A percentile compares a stretch with the other conserved stretches of the same genome.
Evolutionary conservation across 2,329 filamentous ascomycete species (phyloP).

Genomic region (Stagonosporopsis vannaccii): DNA sequence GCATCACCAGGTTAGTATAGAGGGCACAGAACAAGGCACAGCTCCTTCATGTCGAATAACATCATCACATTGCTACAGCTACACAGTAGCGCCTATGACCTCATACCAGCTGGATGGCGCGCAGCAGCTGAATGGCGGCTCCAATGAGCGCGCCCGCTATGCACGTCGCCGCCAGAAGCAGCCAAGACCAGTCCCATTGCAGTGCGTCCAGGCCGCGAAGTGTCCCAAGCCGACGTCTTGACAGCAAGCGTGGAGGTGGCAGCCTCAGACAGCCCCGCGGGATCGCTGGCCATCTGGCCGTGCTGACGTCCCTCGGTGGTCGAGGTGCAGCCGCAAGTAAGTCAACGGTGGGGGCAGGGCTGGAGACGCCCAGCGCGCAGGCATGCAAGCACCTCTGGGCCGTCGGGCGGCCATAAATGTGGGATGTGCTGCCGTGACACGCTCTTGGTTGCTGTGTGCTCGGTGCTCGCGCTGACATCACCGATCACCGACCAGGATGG

Average conservation of each 20-base stretch:
- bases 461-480: slow-evolving; percentile 7
- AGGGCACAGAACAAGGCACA: slow-evolving; percentile 31
- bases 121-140: slow-evolving; percentile 27
- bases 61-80: slow-evolving; percentile 26
- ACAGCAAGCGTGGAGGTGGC: slow-evolving; percentile 1
- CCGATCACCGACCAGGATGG: slow-evolving; percentile 13
- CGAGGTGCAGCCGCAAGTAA: background rate
- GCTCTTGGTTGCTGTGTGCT: background rate
- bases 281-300: slow-evolving; percentile 2
- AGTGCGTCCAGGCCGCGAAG: slow-evolving; percentile 3
- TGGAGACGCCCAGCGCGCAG: background rate
- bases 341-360: background rate
- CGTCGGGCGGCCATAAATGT: background rate
- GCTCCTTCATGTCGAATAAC: slow-evolving; percentile 21
- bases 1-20: slow-evolving; percentile 6
- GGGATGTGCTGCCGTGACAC: background rate
- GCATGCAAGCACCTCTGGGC: background rate
- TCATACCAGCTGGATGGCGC: slow-evolving; percentile 8
- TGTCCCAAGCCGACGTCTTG: slow-evolving; percentile 7
- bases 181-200: slow-evolving; percentile 22
- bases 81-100: slow-evolving; percentile 16
- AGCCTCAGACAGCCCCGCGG: slow-evolving; percentile 10
- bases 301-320: background rate
- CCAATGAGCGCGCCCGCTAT: slow-evolving; percentile 24
- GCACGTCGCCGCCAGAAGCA: slow-evolving; percentile 19